Evolutionary conservation across 331 rosid species (phyloP).

Genomic region (Rosa hybrid): DNA sequence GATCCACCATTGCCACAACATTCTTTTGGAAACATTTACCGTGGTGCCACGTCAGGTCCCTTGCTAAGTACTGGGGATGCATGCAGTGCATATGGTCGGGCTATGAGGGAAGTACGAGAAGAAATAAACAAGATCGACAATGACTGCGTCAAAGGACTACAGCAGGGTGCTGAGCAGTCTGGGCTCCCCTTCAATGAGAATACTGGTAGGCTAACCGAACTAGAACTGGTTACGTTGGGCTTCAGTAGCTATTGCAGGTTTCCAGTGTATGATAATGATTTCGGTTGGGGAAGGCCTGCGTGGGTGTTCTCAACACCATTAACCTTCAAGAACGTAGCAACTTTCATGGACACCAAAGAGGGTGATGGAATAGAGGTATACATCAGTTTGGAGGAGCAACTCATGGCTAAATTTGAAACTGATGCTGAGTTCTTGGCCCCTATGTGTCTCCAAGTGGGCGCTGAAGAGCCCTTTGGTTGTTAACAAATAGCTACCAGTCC

Average conservation of each 20-base stretch:
- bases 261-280: constrained; percentile 20
- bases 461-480: neutral
- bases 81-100: neutral
- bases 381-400: constrained; percentile 7
- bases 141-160: neutral
- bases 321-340: neutral
- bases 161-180: neutral
- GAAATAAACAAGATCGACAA: neutral
- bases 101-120: neutral
- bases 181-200: neutral
- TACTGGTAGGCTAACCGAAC: neutral
- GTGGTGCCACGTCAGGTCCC: neutral
- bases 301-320: constrained; percentile 22
- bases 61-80: neutral
- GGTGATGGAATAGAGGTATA: constrained; percentile 29
- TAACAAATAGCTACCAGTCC: neutral
- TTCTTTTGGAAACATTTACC: constrained; percentile 28
- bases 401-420: constrained; percentile 18
- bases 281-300: constrained; percentile 21
- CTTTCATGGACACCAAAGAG: constrained; percentile 13
- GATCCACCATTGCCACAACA: constrained; percentile 39
- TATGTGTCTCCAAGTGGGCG: neutral
- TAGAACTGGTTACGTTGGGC: neutral
- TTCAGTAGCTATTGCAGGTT: constrained; percentile 23
- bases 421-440: neutral